phyloP scores from a whole-genome alignment of 2,329 filamentous ascomycete genomes.

The Blastomyces gilchristii region DNA sequence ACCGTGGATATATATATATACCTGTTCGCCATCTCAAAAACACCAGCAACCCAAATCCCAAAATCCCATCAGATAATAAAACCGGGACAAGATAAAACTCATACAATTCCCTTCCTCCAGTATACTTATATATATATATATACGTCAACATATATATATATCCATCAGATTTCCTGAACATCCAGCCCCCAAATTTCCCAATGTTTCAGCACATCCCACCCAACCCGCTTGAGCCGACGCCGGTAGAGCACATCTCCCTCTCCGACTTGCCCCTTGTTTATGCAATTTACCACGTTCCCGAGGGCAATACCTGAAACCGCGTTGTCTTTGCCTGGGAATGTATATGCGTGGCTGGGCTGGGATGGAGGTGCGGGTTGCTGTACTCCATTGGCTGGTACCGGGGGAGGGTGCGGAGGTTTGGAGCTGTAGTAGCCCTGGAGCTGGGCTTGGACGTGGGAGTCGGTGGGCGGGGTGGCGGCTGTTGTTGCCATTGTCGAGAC shows the following conservation, averaged over 20 bases:
- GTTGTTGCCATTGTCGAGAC: conserved; percentile 3
- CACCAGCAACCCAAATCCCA: too few relatives aligned
- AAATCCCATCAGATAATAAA: neutral
- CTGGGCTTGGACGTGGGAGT: neutral
- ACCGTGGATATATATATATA: too few relatives aligned
- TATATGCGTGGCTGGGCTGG: neutral
- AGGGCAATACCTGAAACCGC: conserved; percentile 9
- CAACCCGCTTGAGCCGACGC: conserved; percentile 28
- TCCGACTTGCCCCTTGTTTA: conserved; percentile 9
- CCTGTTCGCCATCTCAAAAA: too few relatives aligned
- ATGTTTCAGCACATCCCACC: conserved; percentile 32
- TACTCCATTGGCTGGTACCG: neutral
- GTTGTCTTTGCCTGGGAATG: neutral
- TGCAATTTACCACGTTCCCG: conserved; percentile 7
- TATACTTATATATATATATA: too few relatives aligned
- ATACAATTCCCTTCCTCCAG: neutral
- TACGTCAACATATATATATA: too few relatives aligned
- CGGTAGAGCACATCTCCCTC: conserved; percentile 22
- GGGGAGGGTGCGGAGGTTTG: neutral
- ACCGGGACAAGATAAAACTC: neutral
- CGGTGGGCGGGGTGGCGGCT: neutral
- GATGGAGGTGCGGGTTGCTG: neutral
- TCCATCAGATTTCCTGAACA: conserved; percentile 26
- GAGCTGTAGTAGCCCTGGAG: neutral
- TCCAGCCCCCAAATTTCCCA: conserved; percentile 39